phyloP scores from a whole-genome alignment of 78 protist species.

The Cavenderia fasciculata region DNA sequence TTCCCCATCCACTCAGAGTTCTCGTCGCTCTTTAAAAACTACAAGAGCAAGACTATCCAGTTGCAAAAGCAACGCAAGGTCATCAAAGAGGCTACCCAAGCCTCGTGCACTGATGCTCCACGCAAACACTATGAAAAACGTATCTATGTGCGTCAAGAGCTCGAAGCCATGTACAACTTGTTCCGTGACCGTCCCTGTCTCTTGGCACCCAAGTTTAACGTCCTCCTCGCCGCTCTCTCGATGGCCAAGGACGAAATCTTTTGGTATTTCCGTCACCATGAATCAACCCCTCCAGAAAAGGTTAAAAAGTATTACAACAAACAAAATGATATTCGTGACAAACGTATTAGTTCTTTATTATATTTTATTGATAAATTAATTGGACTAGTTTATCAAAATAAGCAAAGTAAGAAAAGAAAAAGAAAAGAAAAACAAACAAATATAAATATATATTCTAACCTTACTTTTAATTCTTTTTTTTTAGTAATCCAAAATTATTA shows the following conservation, averaged over 20 bases:
- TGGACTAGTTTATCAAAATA: slow-evolving; percentile 24
- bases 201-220: slow-evolving; percentile 82
- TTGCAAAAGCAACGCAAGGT: slow-evolving; percentile 69
- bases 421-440: neutral
- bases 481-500: slow-evolving; percentile 78
- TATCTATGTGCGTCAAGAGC: slow-evolving; percentile 80
- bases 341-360: slow-evolving; percentile 34
- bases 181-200: slow-evolving; percentile 80
- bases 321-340: slow-evolving; percentile 68
- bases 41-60: slow-evolving; percentile 75
- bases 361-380: slow-evolving; percentile 33
- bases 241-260: slow-evolving; percentile 78
- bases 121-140: slow-evolving; percentile 70
- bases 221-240: slow-evolving; percentile 73
- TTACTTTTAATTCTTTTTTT: neutral
- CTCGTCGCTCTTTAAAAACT: slow-evolving; percentile 47
- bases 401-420: slow-evolving; percentile 19
- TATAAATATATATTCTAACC: neutral
- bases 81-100: slow-evolving; percentile 56
- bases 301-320: slow-evolving; percentile 71
- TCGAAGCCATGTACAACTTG: slow-evolving; percentile 68
- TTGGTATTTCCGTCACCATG: slow-evolving; percentile 83
- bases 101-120: slow-evolving; percentile 61
- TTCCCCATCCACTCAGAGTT: slow-evolving; percentile 51
- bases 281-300: slow-evolving; percentile 53